Evolutionary conservation across 108 stramenopile genomes (phyloP), one percentile per base, ranked within the genome.

Genomic region (Nannochloropsis gaditana): DNA sequence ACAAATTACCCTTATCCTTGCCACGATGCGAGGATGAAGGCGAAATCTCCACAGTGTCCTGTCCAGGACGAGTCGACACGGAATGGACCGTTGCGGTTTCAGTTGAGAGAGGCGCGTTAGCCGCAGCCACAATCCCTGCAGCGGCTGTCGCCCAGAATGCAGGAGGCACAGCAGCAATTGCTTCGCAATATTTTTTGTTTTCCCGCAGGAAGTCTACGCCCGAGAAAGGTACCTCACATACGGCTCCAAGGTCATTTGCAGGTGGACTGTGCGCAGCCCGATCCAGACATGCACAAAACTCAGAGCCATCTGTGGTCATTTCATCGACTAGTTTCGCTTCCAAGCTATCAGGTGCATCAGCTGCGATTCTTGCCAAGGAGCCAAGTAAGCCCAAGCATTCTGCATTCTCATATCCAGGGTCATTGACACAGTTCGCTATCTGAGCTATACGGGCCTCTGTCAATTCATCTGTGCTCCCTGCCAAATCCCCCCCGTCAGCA

Each of bases 401-500:
- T 73, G 59, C 59, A 73, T 73, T 73, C 15, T 73, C 59, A 73
- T 73, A 73, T n/a, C 59, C 59, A n/a, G 59, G 59, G 19, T 73
- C n/a, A 73, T 73, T 73, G 19, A 73, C 59, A 73, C 59, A 73
- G 59, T 73, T 73, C 19, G 59, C 59, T n/a, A 73, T 73, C 59
- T 73, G 59, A 73, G 59, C 59, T n/a, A 73, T 8, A 15, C 59
- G 15, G 19, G 59, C 59, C 59, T 73, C 59, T 0, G 59, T 73
- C 59, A 73, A 73, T n/a, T n/a, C 59, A 3, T 6, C 59, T n/a
- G 59, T 73, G 59, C 59, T 73, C 59, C 59, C 59, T n/a, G 59
- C 59, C n/a, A 73, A n/a, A 73, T 73, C 59, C 59, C 59, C 59
- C 59, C 59, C 59, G 59, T 73, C n/a, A n/a, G 59, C 59, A 15